These are phyloP conservation scores for Thelephora ganbajun DNA, from an alignment of 768 basidiomycete species.

Conservation along the genomic window DNA sequence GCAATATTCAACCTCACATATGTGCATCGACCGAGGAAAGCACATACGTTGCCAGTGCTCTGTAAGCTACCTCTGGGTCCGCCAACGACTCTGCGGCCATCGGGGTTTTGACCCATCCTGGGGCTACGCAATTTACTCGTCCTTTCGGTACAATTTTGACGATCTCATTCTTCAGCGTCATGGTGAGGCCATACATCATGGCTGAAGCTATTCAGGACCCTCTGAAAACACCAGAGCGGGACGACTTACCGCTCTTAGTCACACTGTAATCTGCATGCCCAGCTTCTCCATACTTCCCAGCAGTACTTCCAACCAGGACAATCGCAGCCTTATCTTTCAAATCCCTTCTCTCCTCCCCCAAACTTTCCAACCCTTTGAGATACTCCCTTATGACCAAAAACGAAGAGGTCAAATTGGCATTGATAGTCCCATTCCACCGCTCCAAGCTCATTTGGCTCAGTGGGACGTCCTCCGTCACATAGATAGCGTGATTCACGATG, in stretches of 20 bases:
- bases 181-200: conserved; percentile 59
- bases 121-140: conserved; percentile 57
- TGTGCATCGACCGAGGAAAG: not conserved
- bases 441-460: conserved; percentile 44
- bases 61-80: conserved; percentile 38
- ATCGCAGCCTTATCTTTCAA: conserved; percentile 43
- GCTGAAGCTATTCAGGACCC: conserved; percentile 19
- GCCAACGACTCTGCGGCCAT: conserved; percentile 46
- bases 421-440: conserved; percentile 49
- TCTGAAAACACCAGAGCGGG: not conserved
- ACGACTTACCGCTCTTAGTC: conserved; percentile 46
- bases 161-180: conserved; percentile 68
- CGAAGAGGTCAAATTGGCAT: conserved; percentile 49
- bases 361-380: conserved; percentile 28
- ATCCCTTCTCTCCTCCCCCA: conserved; percentile 20
- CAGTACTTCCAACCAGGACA: conserved; percentile 54
- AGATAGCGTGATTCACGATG: conserved; percentile 50
- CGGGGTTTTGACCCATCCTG: conserved; percentile 41
- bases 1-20: too few species aligned
- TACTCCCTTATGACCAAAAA: conserved; percentile 59
- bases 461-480: conserved; percentile 28
- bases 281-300: conserved; percentile 62
- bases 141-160: conserved; percentile 59
- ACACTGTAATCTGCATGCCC: conserved; percentile 55
- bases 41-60: conserved; percentile 53